Evolutionary conservation across 345 rosid species (phyloP).

Genomic region (Ceriops decandra): DNA sequence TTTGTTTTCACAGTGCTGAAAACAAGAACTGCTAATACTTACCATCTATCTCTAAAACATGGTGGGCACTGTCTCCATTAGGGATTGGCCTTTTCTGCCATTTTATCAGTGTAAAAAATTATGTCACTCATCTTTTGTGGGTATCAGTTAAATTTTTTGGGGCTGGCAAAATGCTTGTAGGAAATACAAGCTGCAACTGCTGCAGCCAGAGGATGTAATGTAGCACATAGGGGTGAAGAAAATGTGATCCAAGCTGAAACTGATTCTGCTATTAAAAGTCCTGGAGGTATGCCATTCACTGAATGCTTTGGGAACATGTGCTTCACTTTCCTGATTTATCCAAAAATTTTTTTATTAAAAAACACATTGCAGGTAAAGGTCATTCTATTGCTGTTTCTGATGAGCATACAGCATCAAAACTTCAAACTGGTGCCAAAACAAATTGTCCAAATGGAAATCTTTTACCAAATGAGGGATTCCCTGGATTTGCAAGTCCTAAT

Average conservation of each 20-base stretch:
- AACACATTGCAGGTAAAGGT: conserved; percentile 38
- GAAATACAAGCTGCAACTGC: conserved; percentile 41
- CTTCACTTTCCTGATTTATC: conserved; percentile 7
- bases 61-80: background rate
- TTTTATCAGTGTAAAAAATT: background rate
- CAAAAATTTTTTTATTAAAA: background rate
- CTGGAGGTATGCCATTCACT: conserved; percentile 22
- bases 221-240: conserved; percentile 45
- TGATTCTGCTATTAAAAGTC: conserved; percentile 38
- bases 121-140: background rate
- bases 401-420: conserved; percentile 31
- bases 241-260: conserved; percentile 37
- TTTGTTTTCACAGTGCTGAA: background rate
- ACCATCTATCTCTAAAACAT: background rate
- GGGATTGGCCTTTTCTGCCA: background rate
- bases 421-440: conserved; percentile 28
- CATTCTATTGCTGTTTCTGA: conserved; percentile 35
- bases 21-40: background rate
- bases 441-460: conserved; percentile 37
- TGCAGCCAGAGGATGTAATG: conserved; percentile 34
- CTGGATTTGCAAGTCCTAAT: conserved; percentile 66
- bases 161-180: conserved; percentile 34
- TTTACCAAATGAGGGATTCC: conserved; percentile 55
- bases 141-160: background rate
- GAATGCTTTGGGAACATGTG: background rate